Percentiles rank a stretch among this genome's conserved stretches.
Evolutionary conservation across 139 green algal species (phyloP).

Genomic region (Chara braunii): DNA sequence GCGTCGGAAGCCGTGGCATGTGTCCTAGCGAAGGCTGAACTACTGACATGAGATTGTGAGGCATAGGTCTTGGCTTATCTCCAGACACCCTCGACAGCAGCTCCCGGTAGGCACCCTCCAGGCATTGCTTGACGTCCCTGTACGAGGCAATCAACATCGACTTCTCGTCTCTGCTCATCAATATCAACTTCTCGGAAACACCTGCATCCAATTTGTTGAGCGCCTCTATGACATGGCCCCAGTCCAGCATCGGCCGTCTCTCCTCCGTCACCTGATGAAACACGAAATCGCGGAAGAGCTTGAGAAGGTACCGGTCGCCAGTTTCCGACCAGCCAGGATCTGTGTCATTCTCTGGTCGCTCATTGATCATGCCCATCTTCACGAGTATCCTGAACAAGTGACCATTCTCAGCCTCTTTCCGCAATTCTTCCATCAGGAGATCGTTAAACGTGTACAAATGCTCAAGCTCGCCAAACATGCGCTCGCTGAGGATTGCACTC

Average conservation of each 20-base stretch:
- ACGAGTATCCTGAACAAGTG: slow-evolving; percentile 73
- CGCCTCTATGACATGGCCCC: slow-evolving; percentile 71
- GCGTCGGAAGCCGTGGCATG: too few species aligned
- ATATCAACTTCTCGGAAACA: slow-evolving; percentile 54
- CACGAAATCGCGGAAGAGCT: slow-evolving; percentile 84
- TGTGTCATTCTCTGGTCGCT: slow-evolving; percentile 54
- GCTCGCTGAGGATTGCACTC: slow-evolving; percentile 56
- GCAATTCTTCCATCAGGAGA: slow-evolving; percentile 56
- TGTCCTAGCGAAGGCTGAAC: too few species aligned
- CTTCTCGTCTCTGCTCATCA: slow-evolving; percentile 69
- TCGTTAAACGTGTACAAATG: slow-evolving; percentile 8
- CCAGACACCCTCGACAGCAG: slow-evolving; percentile 33
- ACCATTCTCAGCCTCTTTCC: slow-evolving; percentile 78
- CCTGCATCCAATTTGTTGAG: slow-evolving; percentile 72
- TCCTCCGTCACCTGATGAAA: slow-evolving; percentile 57
- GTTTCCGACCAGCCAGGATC: slow-evolving; percentile 60
- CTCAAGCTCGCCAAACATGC: slow-evolving; percentile 57
- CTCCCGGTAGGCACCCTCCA: slow-evolving; percentile 54
- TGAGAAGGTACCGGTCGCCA: slow-evolving; percentile 77
- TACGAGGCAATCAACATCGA: slow-evolving; percentile 85
- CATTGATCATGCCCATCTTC: slow-evolving; percentile 67
- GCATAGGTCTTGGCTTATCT: too few species aligned
- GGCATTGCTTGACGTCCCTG: slow-evolving; percentile 67
- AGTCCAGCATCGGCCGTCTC: slow-evolving; percentile 70
- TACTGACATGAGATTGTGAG: too few species aligned